Base-by-base conservation (phyloP, 176 grass and related monocot species). In the Hordeum marinum region DNA sequence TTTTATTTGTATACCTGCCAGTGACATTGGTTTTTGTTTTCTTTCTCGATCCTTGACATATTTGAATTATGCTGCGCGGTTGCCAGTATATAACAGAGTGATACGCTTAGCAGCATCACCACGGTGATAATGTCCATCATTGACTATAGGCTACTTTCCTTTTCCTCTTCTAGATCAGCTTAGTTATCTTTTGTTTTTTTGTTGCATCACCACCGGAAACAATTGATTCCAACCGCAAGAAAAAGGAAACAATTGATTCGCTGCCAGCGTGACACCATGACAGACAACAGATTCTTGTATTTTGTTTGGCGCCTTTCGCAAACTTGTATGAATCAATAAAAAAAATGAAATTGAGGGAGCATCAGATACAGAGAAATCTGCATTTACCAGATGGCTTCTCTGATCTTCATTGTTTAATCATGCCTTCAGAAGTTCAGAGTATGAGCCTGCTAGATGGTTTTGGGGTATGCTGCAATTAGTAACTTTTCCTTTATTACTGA, bases 401-500 rank as follows among this genome's bases (percentile, higher is more conserved):
- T 59, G 60, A 35, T 76, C 13, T 66, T 65, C n/a, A 32, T 40
- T 29, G 60, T 21, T n/a, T 61, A 1, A 58, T 39, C 54, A 59
- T 59, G 41, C 46, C 20, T 52, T 52, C 48, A 52, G 48, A 52
- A 52, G 48, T 77, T 34, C 61, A 52, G 24, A 72, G 39, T 59
- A 17, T 70, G 62, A 11, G 23, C 46, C 10, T 23, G 23, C 31
- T 81, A 55, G 23, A 76, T 87, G 57, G 20, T 81, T 67, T 75
- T 35, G 12, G 1, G 3, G 13, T 67, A 43, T 87, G 29, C 36
- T 76, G n/a, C 78, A 8, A 13, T 42, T 17, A 69, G 1, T 80
- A 71, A 81, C 14, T 40, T 77, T 61, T 84, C 69, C 25, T 79
- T 78, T 25, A 35, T 66, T 75, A 15, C 68, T 67, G 48, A 60